Base-by-base conservation (phyloP, 129 eudicot genomes). In the Erigeron canadensis region DNA sequence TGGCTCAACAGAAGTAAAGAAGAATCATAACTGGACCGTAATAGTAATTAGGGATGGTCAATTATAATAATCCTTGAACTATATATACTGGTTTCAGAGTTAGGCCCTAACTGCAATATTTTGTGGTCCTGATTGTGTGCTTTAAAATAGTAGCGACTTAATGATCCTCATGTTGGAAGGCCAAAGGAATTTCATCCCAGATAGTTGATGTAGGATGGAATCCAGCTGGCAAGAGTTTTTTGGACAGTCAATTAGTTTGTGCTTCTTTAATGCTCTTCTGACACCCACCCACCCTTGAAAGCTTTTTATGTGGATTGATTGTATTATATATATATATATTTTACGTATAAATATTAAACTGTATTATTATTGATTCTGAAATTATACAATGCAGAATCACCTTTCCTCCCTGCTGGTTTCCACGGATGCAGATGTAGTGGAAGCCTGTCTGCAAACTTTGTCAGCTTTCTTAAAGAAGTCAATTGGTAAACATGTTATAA, bases 391-490 rank as follows among this genome's bases (percentile, higher is more conserved):
- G 93, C 98, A 87, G 96, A 92, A 90, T 76, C 96, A 87, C 72
- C 87, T 94, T 48, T 94, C 97, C 64, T 84, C 95, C 69, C 78
- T 94, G 62, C 97, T 94, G 84, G 93, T 96, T 63, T 94, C 93
- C 67, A 84, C 93, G 8, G 93, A 90, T 77, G 89, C 91, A 7
- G 96, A 94, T 71, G 89, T 94, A 41, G 96, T 90, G 79, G 99
- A 90, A 85, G 91, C 99, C 56, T 86, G 93, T 81, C 82, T 94
- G 74, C 96, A 94, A 76, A 87, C 97, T 40, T 53, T 94, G 84
- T 89, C 91, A 68, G 83, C 97, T 53, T 90, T 94, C 47, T 73
- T 94, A 76, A 87, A 83, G 85, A 94, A 94, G 51, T 72, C 96
- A n/a, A 80, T 90, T 66, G 99, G 99, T 23, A 94, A 90, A 79